phyloP scores from a whole-genome alignment of 768 basidiomycete species.

The Psilocybe tampanensis region DNA sequence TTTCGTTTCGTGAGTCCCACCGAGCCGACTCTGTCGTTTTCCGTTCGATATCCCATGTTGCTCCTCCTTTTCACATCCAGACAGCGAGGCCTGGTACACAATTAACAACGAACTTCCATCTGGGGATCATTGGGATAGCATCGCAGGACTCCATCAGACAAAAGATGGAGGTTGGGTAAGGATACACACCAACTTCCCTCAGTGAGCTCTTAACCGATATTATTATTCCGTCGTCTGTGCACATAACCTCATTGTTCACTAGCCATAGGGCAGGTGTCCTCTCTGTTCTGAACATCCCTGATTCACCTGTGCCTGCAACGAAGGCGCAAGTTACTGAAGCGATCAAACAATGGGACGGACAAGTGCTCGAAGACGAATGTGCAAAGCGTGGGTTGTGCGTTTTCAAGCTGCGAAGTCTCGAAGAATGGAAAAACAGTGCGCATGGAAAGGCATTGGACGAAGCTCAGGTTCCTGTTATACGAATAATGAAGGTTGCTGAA shows the following conservation, averaged over 20 bases:
- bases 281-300: slow-evolving; percentile 40
- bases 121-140: slow-evolving; percentile 43
- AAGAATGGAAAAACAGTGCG: slow-evolving; percentile 50
- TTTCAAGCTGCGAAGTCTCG: slow-evolving; percentile 49
- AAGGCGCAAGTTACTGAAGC: slow-evolving; percentile 39
- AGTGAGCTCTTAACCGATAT: no score
- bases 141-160: slow-evolving; percentile 58
- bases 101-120: slow-evolving; percentile 38
- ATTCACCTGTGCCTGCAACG: slow-evolving; percentile 27
- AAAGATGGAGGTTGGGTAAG: slow-evolving; percentile 51
- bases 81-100: slow-evolving; percentile 54
- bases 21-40: neutral
- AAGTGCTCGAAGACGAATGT: slow-evolving; percentile 51
- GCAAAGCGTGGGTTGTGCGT: slow-evolving; percentile 48
- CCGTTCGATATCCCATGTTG: neutral
- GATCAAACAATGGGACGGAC: slow-evolving; percentile 41
- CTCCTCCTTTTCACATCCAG: slow-evolving; percentile 26
- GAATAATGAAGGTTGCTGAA: slow-evolving; percentile 47
- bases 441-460: slow-evolving; percentile 44
- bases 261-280: slow-evolving; percentile 58
- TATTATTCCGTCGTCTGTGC: no score
- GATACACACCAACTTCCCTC: slow-evolving; percentile 68
- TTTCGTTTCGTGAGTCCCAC: slow-evolving; percentile 49
- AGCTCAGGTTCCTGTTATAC: slow-evolving; percentile 39
- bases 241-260: neutral